Conservation (phyloP, 257 asterid species). For the Gardenia jasminoides region DNA sequence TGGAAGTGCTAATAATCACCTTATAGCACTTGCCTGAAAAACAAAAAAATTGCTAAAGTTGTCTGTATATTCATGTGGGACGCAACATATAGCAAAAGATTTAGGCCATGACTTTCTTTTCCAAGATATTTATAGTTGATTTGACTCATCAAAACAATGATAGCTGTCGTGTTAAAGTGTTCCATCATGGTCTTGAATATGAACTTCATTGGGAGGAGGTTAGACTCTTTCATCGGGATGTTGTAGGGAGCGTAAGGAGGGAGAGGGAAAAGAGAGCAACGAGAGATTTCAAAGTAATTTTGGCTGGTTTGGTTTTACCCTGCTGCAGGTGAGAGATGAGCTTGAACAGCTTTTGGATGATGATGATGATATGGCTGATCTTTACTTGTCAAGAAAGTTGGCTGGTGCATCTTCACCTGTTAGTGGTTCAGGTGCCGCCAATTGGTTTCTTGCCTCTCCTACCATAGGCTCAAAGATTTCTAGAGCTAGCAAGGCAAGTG, state of each 20-base stretch:
- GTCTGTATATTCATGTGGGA: not conserved
- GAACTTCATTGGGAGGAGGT: not conserved
- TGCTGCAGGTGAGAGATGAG: constrained; percentile 86
- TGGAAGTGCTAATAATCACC: not conserved
- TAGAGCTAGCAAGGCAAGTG: constrained; percentile 82
- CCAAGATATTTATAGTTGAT: not conserved
- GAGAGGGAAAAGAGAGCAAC: not conserved
- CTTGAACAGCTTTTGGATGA: constrained; percentile 96
- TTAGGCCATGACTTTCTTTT: not conserved
- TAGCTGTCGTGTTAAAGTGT: not conserved
- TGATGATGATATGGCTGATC: constrained; percentile 97
- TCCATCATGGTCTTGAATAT: not conserved
- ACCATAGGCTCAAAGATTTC: constrained; percentile 87
- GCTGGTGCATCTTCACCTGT: constrained; percentile 66
- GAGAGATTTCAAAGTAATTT: not conserved
- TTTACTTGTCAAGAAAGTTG: constrained; percentile 80
- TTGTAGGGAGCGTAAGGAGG: not conserved
- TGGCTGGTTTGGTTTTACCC: constrained; percentile 13
- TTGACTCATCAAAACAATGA: not conserved
- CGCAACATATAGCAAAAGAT: not conserved
- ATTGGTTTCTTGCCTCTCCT: constrained; percentile 75
- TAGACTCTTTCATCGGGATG: not conserved
- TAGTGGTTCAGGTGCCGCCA: constrained; percentile 77
- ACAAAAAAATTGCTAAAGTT: not conserved
- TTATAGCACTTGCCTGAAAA: not conserved